phyloP scores from a whole-genome alignment of 2,329 filamentous ascomycete genomes.

The Hymenoscyphus infarciens region DNA sequence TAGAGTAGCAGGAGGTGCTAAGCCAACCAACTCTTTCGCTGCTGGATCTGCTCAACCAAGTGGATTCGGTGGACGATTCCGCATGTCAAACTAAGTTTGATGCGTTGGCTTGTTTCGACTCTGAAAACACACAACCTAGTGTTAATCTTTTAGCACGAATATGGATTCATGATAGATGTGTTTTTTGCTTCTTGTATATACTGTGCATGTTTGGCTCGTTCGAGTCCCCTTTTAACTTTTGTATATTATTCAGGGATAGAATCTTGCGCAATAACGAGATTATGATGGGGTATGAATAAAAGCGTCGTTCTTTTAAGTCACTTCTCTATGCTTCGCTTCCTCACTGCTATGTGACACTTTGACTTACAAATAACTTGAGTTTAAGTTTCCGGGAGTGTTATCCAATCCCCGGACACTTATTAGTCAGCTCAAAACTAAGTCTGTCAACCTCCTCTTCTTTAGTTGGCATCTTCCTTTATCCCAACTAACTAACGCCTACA shows the following conservation, averaged over 20 bases:
- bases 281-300: background rate
- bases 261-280: background rate
- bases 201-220: background rate
- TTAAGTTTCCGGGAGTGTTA: background rate
- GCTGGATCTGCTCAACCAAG: background rate
- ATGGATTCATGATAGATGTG: slow-evolving; percentile 2
- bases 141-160: background rate
- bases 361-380: background rate
- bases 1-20: slow-evolving; percentile 1
- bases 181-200: slow-evolving; percentile 7
- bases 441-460: background rate
- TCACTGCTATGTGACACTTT: background rate
- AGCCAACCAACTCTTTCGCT: slow-evolving; percentile 5
- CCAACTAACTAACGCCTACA: background rate
- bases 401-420: background rate
- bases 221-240: background rate
- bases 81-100: background rate
- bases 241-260: background rate
- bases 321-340: background rate
- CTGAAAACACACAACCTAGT: background rate
- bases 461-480: background rate
- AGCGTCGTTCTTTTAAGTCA: background rate
- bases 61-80: background rate
- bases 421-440: background rate
- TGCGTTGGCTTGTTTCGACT: background rate